Evolutionary conservation across 139 green algal species (phyloP).

Genomic region (Chlamydomonas sphaeroides): DNA sequence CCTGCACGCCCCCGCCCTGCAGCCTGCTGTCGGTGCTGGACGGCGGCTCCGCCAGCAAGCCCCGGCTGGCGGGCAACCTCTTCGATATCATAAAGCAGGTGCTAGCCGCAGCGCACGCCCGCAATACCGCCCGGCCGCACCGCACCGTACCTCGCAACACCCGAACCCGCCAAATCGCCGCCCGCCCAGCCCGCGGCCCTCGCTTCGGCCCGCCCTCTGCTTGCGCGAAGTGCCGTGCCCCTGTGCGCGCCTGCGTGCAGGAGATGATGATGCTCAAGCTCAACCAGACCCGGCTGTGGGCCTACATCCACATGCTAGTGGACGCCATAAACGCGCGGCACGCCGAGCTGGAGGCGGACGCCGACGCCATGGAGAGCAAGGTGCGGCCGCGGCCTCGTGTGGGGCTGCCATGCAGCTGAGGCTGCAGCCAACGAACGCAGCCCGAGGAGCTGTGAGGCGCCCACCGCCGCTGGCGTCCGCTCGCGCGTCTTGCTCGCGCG

Average conservation of each 20-base stretch:
- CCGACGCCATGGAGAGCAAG: slow-evolving; percentile 12
- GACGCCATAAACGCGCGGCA: slow-evolving; percentile 27
- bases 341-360: slow-evolving; percentile 28
- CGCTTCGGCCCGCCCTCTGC: no score
- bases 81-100: slow-evolving; percentile 71
- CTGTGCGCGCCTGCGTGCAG: no score
- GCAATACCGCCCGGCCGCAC: no score
- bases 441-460: no score
- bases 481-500: background rate
- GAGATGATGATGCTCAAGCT: slow-evolving; percentile 45
- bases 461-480: background rate
- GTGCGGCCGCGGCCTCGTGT: background rate
- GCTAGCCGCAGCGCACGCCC: no score
- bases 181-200: no score
- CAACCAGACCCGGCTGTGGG: slow-evolving; percentile 40
- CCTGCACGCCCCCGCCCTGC: background rate
- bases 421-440: no score
- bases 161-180: no score
- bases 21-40: slow-evolving; percentile 51
- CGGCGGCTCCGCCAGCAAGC: slow-evolving; percentile 44
- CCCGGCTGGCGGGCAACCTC: slow-evolving; percentile 45
- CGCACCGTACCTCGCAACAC: no score
- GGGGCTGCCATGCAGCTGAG: no score
- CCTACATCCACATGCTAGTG: slow-evolving; percentile 30
- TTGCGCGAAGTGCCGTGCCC: no score